Evolutionary conservation across 2,329 filamentous ascomycete species (phyloP), one percentile per base, ranked within the genome.

Genomic region (Fusarium equiseti): DNA sequence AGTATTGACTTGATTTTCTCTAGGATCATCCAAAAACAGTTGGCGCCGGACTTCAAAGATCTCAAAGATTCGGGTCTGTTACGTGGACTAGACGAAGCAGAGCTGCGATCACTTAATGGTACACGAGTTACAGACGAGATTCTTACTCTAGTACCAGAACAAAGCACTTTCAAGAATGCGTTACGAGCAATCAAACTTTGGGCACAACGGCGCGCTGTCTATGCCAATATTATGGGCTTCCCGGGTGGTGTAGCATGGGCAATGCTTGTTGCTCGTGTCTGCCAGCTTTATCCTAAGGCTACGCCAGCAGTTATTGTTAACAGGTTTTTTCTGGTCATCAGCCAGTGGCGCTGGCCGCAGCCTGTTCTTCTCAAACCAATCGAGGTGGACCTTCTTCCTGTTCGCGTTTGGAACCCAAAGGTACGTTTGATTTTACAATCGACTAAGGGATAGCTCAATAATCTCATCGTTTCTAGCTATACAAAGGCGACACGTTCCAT

Each of bases 181-280:
- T 81, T 98, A 66, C 90, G 96, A 53, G 95, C 94, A 16, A 93
- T 99, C 83, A 99, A 99, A 82, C 86, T 99, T 10, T 99, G 96
- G 96, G 95, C 96, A 12, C 93, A 97, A 77, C 90, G 91, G 54
- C 92, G 95, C 66, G 96, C 93, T 26, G 94, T 98, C 50, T 98
- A 98, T 78, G 94, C 94, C 70, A 98, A 98, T 76, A 95, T 98
- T 70, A 94, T 97, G 81, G 96, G 96, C 27, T 99, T 96, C 73
- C 96, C 96, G 4, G 96, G 96, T 74, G 96, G 96, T 81, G 95
- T 99, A 43, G 96, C 96, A 8, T 99, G 95, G 94, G 96, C 95
- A 15, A 98, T 99, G 92, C 88, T 99, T 77, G 95, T 98, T 29
- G 96, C 96, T 54, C 89, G 96, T 70, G 93, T 98, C 44, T 98